Conservation (phyloP, 768 basidiomycete genomes). For the Amanita molliuscula region DNA sequence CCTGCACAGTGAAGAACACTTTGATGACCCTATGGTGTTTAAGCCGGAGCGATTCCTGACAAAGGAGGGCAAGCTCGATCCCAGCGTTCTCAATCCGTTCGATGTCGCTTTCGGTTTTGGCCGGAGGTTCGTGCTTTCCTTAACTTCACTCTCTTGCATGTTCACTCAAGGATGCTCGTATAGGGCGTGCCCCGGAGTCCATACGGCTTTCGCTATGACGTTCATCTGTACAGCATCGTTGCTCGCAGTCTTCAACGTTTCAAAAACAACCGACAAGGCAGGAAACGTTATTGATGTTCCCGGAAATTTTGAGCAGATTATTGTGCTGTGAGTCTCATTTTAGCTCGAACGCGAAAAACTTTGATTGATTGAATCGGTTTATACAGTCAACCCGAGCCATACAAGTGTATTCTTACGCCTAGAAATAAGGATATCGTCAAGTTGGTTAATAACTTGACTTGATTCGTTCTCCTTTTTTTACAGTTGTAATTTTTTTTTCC, state of each 20-base stretch:
- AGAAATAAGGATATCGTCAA: neutral
- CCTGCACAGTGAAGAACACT: neutral
- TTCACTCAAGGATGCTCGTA: neutral
- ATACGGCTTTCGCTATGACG: neutral
- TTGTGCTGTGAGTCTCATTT: neutral
- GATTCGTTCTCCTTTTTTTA: too few species aligned
- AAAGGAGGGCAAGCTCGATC: constrained; percentile 1
- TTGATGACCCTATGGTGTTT: neutral
- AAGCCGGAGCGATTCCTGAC: constrained; percentile 4
- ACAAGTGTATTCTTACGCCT: neutral
- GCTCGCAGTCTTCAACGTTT: constrained; percentile 1
- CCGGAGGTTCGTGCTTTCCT: neutral
- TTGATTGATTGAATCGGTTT: neutral
- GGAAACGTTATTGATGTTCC: constrained; percentile 1
- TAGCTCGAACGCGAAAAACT: neutral
- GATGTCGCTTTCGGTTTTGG: constrained; percentile 6
- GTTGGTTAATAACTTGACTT: neutral
- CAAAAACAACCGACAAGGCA: neutral
- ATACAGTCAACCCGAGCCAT: neutral
- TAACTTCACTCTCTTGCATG: neutral
- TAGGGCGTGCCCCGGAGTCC: constrained; percentile 3
- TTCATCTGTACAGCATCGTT: constrained; percentile 2
- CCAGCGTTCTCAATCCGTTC: neutral
- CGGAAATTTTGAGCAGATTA: neutral
- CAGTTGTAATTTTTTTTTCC: too few species aligned